Conservation (phyloP, 345 rosid species). For the Brassica carinata region DNA sequence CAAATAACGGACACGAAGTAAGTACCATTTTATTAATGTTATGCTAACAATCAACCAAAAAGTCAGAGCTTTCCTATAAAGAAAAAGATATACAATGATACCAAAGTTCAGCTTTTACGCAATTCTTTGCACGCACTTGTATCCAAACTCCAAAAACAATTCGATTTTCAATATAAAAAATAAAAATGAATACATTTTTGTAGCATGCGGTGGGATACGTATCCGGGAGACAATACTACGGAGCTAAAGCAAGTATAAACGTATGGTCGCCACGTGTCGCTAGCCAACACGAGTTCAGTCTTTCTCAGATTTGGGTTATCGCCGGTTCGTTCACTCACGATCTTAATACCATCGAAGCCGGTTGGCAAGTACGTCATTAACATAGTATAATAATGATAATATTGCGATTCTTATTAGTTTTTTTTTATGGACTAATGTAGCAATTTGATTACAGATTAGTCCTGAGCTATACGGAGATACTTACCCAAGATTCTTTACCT, state of each 20-base stretch:
- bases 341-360: slow-evolving; percentile 98
- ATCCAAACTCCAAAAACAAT: slow-evolving; percentile 13
- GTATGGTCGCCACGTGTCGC: slow-evolving; percentile 92
- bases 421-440: neutral
- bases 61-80: slow-evolving; percentile 28
- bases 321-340: slow-evolving; percentile 91
- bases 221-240: slow-evolving; percentile 79
- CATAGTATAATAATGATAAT: neutral
- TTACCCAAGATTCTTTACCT: slow-evolving; percentile 93
- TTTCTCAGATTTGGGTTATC: slow-evolving; percentile 95
- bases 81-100: slow-evolving; percentile 37
- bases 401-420: neutral
- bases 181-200: neutral
- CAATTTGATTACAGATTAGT: slow-evolving; percentile 65
- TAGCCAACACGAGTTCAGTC: slow-evolving; percentile 82
- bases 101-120: slow-evolving; percentile 40
- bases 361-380: slow-evolving; percentile 78
- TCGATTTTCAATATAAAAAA: neutral
- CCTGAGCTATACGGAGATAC: slow-evolving; percentile 96
- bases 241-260: slow-evolving; percentile 95
- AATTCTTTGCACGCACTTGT: slow-evolving; percentile 32
- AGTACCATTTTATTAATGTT: slow-evolving; percentile 17
- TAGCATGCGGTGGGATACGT: slow-evolving; percentile 99
- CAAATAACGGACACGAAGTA: slow-evolving; percentile 92
- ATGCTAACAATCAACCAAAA: slow-evolving; percentile 9